A percentile compares a stretch with the other conserved stretches of the same genome.
These are phyloP conservation scores for Hymenoscyphus occultus DNA, from an alignment of 2,329 filamentous ascomycete genomes.

Conservation along the genomic window DNA sequence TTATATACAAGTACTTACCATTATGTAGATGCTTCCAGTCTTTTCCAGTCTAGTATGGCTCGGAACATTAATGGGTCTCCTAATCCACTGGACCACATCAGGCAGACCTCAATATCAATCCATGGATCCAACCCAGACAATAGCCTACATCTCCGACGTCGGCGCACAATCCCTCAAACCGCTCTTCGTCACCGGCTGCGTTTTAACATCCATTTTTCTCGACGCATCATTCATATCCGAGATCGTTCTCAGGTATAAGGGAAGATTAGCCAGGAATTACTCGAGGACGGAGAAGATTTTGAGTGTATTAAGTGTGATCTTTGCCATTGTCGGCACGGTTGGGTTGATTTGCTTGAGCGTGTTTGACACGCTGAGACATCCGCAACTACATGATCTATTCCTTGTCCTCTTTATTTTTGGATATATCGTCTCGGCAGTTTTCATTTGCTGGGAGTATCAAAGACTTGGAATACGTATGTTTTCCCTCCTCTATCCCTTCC, in stretches of 20 bases:
- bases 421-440: slow-evolving; percentile 81
- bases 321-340: slow-evolving; percentile 70
- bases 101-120: slow-evolving; percentile 56
- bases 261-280: slow-evolving; percentile 73
- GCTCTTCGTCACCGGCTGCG: slow-evolving; percentile 71
- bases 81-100: slow-evolving; percentile 55
- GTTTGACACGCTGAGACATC: slow-evolving; percentile 76
- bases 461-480: slow-evolving; percentile 69
- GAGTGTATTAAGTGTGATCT: slow-evolving; percentile 58
- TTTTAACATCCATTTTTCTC: slow-evolving; percentile 73
- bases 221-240: slow-evolving; percentile 78
- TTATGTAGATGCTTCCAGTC: slow-evolving; percentile 58
- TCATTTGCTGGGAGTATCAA: slow-evolving; percentile 88
- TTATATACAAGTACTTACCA: slow-evolving; percentile 1
- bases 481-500: neutral
- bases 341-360: slow-evolving; percentile 81
- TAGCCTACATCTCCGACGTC: slow-evolving; percentile 72
- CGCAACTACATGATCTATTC: slow-evolving; percentile 69
- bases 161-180: slow-evolving; percentile 64
- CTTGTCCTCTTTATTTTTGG: slow-evolving; percentile 80
- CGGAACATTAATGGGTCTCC: slow-evolving; percentile 29
- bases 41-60: slow-evolving; percentile 56
- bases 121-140: slow-evolving; percentile 55
- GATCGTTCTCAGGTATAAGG: slow-evolving; percentile 78
- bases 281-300: slow-evolving; percentile 61